These are phyloP conservation scores for Phoma herbarum DNA, from an alignment of 2,329 filamentous ascomycete species.

Conservation along the genomic window DNA sequence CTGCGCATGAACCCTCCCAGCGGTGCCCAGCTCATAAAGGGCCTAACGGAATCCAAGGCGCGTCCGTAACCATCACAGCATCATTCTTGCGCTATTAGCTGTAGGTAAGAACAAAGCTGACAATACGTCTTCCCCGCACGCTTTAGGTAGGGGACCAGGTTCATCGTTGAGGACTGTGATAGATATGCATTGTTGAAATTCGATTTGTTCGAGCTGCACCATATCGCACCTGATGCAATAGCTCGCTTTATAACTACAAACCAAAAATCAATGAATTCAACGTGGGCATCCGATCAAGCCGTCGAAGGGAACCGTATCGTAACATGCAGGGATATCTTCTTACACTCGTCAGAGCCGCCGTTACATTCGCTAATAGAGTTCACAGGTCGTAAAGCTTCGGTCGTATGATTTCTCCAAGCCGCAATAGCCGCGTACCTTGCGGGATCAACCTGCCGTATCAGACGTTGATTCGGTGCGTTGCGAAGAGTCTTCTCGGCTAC, in stretches of 20 bases:
- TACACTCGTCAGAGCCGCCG: constrained; percentile 31
- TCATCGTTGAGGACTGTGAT: background rate
- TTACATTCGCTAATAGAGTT: constrained; percentile 29
- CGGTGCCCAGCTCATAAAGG: background rate
- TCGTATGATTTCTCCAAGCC: constrained; percentile 39
- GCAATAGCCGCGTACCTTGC: constrained; percentile 38
- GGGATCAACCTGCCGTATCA: constrained; percentile 21
- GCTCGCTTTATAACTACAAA: constrained; percentile 24
- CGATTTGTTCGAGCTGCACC: constrained; percentile 8
- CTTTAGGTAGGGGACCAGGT: background rate
- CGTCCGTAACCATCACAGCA: no score
- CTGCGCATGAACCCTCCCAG: background rate
- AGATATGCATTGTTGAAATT: constrained; percentile 14
- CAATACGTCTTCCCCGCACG: background rate
- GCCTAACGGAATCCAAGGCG: background rate
- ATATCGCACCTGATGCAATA: constrained; percentile 9
- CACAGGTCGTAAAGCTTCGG: constrained; percentile 34
- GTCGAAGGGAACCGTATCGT: constrained; percentile 33
- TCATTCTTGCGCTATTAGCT: no score
- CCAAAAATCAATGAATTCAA: constrained; percentile 28
- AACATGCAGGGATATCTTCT: constrained; percentile 38
- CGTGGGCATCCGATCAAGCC: constrained; percentile 25
- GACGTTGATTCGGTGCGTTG: constrained; percentile 8
- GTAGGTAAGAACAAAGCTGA: background rate
- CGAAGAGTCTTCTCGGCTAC: constrained; percentile 5